These are phyloP conservation scores for Mortierella sp. DNA, from an alignment of 371 early-diverging fungal genomes.

Conservation along the genomic window DNA sequence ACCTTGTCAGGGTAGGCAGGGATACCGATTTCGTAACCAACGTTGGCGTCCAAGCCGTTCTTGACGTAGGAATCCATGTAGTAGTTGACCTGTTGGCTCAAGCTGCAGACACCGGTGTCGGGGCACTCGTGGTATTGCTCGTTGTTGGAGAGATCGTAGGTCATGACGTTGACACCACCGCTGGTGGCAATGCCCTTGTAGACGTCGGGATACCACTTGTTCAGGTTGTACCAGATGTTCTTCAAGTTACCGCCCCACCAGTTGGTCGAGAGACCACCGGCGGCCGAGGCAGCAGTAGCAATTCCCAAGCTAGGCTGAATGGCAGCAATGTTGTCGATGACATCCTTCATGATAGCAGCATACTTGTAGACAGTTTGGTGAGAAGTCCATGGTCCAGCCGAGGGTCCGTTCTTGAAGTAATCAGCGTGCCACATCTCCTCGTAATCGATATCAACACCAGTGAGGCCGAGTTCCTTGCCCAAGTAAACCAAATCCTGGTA, in stretches of 20 bases:
- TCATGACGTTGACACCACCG: constrained; percentile 55
- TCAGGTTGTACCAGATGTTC: constrained; percentile 51
- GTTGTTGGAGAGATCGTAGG: constrained; percentile 53
- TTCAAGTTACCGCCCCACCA: constrained; percentile 57
- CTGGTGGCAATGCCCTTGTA: constrained; percentile 47
- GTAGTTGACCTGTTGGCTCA: constrained; percentile 50
- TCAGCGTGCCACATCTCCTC: constrained; percentile 57
- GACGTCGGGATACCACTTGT: constrained; percentile 48
- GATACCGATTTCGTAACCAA: constrained; percentile 54
- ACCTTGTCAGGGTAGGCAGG: constrained; percentile 47
- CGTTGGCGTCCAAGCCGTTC: constrained; percentile 40
- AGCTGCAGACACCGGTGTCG: constrained; percentile 27
- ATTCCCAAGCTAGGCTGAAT: constrained; percentile 33
- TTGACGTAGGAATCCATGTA: constrained; percentile 49
- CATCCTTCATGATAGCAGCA: constrained; percentile 50
- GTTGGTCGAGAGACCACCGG: constrained; percentile 49
- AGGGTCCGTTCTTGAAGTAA: constrained; percentile 30
- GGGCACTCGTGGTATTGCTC: constrained; percentile 47
- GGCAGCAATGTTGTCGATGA: constrained; percentile 41
- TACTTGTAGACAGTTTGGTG: constrained; percentile 53
- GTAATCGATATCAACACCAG: constrained; percentile 52
- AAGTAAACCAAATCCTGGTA: constrained; percentile 54
- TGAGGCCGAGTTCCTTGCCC: constrained; percentile 51
- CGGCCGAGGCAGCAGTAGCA: constrained; percentile 48
- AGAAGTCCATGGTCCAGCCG: constrained; percentile 48